Percentiles rank a stretch among this genome's conserved stretches.
Evolutionary conservation across 495 filamentous ascomycete species (phyloP).

Genomic region (Penicillium tannophilum): DNA sequence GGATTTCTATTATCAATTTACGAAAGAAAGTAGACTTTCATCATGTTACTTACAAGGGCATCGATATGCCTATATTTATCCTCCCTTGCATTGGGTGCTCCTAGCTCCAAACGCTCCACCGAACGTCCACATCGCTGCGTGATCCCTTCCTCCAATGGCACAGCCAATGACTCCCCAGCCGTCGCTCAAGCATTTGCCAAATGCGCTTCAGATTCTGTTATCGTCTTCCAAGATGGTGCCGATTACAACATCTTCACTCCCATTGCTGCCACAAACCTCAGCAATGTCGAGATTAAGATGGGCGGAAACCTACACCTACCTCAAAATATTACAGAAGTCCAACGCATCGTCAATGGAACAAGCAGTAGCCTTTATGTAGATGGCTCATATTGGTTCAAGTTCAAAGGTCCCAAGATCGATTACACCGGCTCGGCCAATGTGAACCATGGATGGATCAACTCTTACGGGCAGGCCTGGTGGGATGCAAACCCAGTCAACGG

Average conservation of each 20-base stretch:
- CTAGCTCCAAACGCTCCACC: constrained; percentile 7
- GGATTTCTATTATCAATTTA: not conserved
- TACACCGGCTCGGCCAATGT: constrained; percentile 34
- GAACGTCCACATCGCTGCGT: constrained; percentile 20
- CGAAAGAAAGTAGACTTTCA: not conserved
- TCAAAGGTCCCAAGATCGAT: constrained; percentile 36
- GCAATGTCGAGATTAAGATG: constrained; percentile 44
- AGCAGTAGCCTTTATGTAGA: constrained; percentile 15
- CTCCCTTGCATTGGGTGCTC: constrained; percentile 15
- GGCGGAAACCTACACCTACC: constrained; percentile 45
- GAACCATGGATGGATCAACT: constrained; percentile 46
- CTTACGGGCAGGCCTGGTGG: constrained; percentile 50
- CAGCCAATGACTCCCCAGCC: constrained; percentile 38
- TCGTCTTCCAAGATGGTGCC: constrained; percentile 37
- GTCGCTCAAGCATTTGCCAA: constrained; percentile 30
- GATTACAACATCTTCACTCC: constrained; percentile 45
- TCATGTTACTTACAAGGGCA: constrained; percentile 12
- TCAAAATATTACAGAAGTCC: constrained; percentile 35
- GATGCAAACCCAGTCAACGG: constrained; percentile 41
- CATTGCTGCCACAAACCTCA: constrained; percentile 38
- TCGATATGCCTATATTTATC: constrained; percentile 5
- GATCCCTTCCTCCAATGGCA: constrained; percentile 30
- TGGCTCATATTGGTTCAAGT: constrained; percentile 35
- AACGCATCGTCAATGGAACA: constrained; percentile 33
- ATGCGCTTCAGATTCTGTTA: constrained; percentile 36